phyloP scores from a whole-genome alignment of 2,329 filamentous ascomycete species.

The Epichloe hybrida region DNA sequence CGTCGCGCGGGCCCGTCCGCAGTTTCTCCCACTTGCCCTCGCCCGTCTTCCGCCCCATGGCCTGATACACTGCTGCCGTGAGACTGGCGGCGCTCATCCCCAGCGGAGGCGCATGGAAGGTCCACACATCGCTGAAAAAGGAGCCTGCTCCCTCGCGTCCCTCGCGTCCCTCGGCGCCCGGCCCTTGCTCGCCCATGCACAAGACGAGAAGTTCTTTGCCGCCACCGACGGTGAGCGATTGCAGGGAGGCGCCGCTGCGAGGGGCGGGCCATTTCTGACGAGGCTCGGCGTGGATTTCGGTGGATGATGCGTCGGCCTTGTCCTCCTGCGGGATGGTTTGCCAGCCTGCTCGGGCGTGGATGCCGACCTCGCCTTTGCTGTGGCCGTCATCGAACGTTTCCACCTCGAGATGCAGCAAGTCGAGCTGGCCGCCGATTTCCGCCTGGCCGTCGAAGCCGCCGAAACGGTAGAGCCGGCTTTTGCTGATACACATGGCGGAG shows the following conservation, averaged over 20 bases:
- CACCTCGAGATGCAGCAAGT: conserved; percentile 48
- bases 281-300: conserved; percentile 22
- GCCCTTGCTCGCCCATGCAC: conserved; percentile 42
- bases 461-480: conserved; percentile 59
- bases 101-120: conserved; percentile 44
- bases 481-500: conserved; percentile 49
- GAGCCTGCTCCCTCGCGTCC: conserved; percentile 32
- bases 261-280: conserved; percentile 34
- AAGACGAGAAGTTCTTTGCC: conserved; percentile 50
- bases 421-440: conserved; percentile 59
- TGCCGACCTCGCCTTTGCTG: conserved; percentile 33
- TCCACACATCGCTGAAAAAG: conserved; percentile 50
- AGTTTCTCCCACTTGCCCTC: conserved; percentile 47
- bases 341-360: conserved; percentile 41
- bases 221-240: conserved; percentile 43
- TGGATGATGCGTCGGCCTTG: conserved; percentile 18
- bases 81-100: conserved; percentile 42
- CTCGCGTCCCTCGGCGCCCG: conserved; percentile 30
- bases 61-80: conserved; percentile 39
- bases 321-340: conserved; percentile 33
- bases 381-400: conserved; percentile 39
- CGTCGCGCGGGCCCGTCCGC: conserved; percentile 33
- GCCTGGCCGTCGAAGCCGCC: conserved; percentile 62
- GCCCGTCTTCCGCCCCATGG: conserved; percentile 37
- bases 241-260: conserved; percentile 39